Percentiles rank a stretch among this genome's conserved stretches.
These are phyloP conservation scores for Paspalum vaginatum DNA, from an alignment of 176 grass and related monocot species.

Conservation along the genomic window DNA sequence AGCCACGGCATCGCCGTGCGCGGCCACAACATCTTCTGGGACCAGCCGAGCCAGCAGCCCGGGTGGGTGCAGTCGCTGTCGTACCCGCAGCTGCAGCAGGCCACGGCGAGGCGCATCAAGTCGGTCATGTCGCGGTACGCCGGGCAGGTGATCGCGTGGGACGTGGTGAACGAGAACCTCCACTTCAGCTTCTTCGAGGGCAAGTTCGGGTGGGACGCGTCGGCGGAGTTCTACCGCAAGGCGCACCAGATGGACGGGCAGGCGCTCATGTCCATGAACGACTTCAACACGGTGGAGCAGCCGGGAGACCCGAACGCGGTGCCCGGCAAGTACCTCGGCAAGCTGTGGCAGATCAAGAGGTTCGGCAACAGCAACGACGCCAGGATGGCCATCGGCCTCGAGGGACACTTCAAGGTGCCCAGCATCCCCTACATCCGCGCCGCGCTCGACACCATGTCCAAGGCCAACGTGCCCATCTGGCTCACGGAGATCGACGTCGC, in stretches of 20 bases:
- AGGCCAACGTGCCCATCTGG: conserved; percentile 72
- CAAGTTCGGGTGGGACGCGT: conserved; percentile 56
- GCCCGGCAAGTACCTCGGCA: conserved; percentile 67
- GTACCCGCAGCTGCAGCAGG: conserved; percentile 22
- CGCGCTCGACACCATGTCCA: conserved; percentile 60
- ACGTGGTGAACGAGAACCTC: conserved; percentile 89
- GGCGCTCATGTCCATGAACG: conserved; percentile 77
- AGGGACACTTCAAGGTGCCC: conserved; percentile 69
- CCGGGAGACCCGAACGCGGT: conserved; percentile 35
- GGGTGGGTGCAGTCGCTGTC: conserved; percentile 41
- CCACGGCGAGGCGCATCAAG: conserved; percentile 36
- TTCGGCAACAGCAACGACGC: conserved; percentile 45
- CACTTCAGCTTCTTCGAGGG: conserved; percentile 76
- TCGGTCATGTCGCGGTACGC: conserved; percentile 72
- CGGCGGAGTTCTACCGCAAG: conserved; percentile 56
- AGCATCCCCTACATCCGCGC: conserved; percentile 85
- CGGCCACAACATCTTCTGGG: conserved; percentile 92
- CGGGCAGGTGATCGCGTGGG: conserved; percentile 84
- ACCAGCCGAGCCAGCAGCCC: conserved; percentile 51
- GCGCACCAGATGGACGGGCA: conserved; percentile 57
- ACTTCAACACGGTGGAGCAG: conserved; percentile 86
- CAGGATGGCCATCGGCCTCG: conserved; percentile 77
- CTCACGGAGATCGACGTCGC: conserved; percentile 84
- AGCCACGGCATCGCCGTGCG: conserved; percentile 53
- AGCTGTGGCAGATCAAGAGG: conserved; percentile 58